These are phyloP conservation scores for Xylaria sp. DNA, from an alignment of 2,329 filamentous ascomycete genomes.

Conservation along the genomic window DNA sequence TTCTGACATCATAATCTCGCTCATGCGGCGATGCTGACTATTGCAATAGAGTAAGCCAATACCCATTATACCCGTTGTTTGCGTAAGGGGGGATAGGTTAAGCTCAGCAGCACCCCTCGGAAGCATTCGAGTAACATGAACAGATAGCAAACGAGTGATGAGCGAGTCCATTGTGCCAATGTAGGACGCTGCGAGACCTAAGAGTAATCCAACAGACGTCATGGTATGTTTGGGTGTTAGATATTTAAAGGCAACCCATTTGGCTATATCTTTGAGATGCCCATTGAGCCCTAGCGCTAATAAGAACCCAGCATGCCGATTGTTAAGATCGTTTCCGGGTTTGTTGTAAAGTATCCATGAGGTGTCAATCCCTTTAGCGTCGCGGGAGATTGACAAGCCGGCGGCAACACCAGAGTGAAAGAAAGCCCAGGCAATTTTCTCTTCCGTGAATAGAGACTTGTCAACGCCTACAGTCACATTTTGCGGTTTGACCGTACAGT, in stretches of 20 bases:
- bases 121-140: conserved; percentile 94
- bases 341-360: conserved; percentile 99
- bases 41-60: conserved; percentile 93
- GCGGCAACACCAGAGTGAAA: conserved; percentile 97
- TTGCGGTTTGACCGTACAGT: conserved; percentile 88
- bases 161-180: conserved; percentile 97
- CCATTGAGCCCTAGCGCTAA: conserved; percentile 91
- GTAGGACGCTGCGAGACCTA: conserved; percentile 92
- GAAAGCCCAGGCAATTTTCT: conserved; percentile 98
- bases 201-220: conserved; percentile 94
- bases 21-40: conserved; percentile 97
- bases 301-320: conserved; percentile 94
- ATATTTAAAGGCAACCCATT: conserved; percentile 99
- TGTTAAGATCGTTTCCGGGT: conserved; percentile 82
- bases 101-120: conserved; percentile 91
- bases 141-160: conserved; percentile 89
- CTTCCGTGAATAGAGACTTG: conserved; percentile 84
- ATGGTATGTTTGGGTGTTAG: conserved; percentile 99
- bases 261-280: conserved; percentile 90
- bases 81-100: conserved; percentile 89
- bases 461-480: conserved; percentile 95
- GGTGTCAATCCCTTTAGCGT: conserved; percentile 92
- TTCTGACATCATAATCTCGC: conserved; percentile 97
- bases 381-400: conserved; percentile 85
- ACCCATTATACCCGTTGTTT: conserved; percentile 96